A percentile compares a stretch with the other conserved stretches of the same genome.
phyloP scores from a whole-genome alignment of 2,329 filamentous ascomycete genomes.

The Ceratocystis destructans region DNA sequence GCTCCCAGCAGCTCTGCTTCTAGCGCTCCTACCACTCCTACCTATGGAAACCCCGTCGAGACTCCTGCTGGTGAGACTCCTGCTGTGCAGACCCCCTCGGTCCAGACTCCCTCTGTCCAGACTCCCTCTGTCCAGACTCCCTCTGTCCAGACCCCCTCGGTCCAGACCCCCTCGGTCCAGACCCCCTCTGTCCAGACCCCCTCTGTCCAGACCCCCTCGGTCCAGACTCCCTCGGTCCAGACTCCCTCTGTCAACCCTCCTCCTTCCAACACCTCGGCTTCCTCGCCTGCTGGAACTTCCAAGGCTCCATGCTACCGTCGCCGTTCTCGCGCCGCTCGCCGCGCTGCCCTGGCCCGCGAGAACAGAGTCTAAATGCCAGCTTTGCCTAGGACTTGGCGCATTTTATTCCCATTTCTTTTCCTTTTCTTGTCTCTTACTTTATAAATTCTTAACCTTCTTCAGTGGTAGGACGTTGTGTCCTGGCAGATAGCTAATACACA shows the following conservation, averaged over 20 bases:
- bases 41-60: not conserved
- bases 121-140: not conserved
- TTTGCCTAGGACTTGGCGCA: not conserved
- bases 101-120: not conserved
- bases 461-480: not conserved
- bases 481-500: not conserved
- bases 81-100: conserved; percentile 2
- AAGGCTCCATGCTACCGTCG: conserved; percentile 17
- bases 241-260: conserved; percentile 14
- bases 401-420: not conserved
- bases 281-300: not conserved
- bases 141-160: not conserved
- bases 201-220: conserved; percentile 9
- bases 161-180: conserved; percentile 20
- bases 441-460: not conserved
- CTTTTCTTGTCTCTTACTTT: not conserved
- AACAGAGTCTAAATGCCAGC: not conserved
- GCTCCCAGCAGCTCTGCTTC: not conserved
- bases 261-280: conserved; percentile 9
- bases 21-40: conserved; percentile 4
- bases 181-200: no score
- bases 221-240: not conserved
- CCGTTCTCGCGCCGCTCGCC: conserved; percentile 19
- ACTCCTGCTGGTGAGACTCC: conserved; percentile 15
- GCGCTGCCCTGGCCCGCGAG: conserved; percentile 16